Evolutionary conservation across 108 stramenopile genomes (phyloP), one percentile per base, ranked within the genome.

Genomic region (Cyclotella baltica): DNA sequence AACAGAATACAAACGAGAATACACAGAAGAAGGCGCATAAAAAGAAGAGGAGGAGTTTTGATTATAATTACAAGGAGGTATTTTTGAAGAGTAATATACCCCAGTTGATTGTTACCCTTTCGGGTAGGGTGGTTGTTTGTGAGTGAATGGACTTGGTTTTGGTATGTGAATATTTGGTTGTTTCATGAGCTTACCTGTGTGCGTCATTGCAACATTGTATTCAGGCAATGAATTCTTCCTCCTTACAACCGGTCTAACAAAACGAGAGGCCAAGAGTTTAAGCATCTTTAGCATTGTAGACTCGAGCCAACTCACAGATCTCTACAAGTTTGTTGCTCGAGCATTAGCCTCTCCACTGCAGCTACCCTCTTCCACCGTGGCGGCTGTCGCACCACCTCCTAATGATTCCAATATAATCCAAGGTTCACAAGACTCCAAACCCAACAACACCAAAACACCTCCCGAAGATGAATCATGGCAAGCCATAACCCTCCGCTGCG

Each of bases 261-360:
- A 76, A 35, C 68, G 75, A 29, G 89, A 91, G 25, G 77, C 87
- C 2, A 85, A 85, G 56, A 71, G 85, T 40, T 67, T 92, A 51
- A 88, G 91, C 19, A 90, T 95, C 38, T 95, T 95, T 51, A 89
- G 88, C 73, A 83, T 95, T 1, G 94, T 95, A 6, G 75, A 90
- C 68, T 79, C 88, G 9, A 81, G 83, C 57, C 84, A 90, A 56
- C 88, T 95, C 0, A 80, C 92, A 3, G 88, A 80, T n/a, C 84
- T 93, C 33, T 95, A 91, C 57, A 91, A 95, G 50, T 79, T 95
- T 59, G 88, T 91, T 22, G 89, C 93, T 16, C 67, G 47, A 15
- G 85, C 90, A 10, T 69, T 92, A 18, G 73, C 83, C n/a, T 57
- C 73, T 16, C 48, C 27, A 34, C 75, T 61, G 27, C 51, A 77